phyloP scores from a whole-genome alignment of 2,329 filamentous ascomycete genomes.

The Aureobasidium melanogenum region DNA sequence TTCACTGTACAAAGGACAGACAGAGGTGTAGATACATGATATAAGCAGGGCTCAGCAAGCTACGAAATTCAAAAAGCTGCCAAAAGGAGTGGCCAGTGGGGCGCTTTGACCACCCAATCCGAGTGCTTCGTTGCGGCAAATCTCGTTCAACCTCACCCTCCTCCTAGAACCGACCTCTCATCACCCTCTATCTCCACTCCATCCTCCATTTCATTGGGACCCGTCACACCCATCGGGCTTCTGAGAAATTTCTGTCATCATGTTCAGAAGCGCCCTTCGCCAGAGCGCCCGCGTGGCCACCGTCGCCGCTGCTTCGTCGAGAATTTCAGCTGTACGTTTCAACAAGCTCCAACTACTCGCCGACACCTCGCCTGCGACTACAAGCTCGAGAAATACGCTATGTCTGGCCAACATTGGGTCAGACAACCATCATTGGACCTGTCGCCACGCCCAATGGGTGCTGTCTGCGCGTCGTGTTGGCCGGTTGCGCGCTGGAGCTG shows the following conservation, averaged over 20 bases:
- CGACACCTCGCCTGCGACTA: constrained; percentile 30
- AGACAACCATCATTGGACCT: constrained; percentile 24
- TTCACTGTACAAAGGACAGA: neutral
- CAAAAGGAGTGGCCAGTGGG: constrained; percentile 4
- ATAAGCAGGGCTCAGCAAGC: neutral
- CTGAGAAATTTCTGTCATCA: constrained; percentile 39
- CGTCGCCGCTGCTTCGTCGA: constrained; percentile 84
- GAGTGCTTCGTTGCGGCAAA: constrained; percentile 10
- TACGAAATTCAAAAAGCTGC: constrained; percentile 11
- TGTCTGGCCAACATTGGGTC: constrained; percentile 16
- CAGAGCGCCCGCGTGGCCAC: constrained; percentile 92
- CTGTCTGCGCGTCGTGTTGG: constrained; percentile 9
- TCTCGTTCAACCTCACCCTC: constrained; percentile 13
- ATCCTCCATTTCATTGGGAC: constrained; percentile 13
- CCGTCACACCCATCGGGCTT: constrained; percentile 15
- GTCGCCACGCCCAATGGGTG: constrained; percentile 16
- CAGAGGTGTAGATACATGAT: neutral
- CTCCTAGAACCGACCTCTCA: constrained; percentile 12
- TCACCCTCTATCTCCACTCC: constrained; percentile 16
- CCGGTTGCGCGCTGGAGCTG: constrained; percentile 1
- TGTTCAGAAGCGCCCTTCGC: constrained; percentile 98
- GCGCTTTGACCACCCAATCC: neutral
- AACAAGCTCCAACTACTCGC: constrained; percentile 31
- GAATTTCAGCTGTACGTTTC: constrained; percentile 85
- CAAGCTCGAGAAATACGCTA: constrained; percentile 29